Evolutionary conservation across 306 rosid species (phyloP).

Genomic region (Cucurbita moschata): DNA sequence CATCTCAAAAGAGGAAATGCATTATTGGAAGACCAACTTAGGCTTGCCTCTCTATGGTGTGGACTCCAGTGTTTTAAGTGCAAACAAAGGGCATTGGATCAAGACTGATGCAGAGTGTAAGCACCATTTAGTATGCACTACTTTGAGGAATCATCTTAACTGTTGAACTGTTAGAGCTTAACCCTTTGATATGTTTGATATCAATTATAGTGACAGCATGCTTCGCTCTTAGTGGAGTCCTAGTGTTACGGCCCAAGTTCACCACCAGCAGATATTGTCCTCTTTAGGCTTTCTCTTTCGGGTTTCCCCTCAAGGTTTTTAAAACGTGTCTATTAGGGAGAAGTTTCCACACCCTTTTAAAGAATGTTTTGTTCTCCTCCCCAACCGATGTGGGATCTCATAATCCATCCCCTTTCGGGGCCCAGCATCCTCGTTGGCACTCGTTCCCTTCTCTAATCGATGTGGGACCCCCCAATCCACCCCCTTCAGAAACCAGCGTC

Average conservation of each 20-base stretch:
- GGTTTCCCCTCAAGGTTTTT: too few species aligned
- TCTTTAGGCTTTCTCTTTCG: too few species aligned
- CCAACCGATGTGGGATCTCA: too few species aligned
- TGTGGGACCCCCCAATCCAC: too few species aligned
- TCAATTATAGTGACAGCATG: neutral
- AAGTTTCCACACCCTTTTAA: too few species aligned
- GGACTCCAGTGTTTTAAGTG: conserved; percentile 23
- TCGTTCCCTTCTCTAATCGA: too few species aligned
- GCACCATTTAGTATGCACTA: conserved; percentile 16
- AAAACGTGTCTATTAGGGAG: too few species aligned
- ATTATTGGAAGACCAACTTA: conserved; percentile 19
- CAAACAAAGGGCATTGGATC: conserved; percentile 76
- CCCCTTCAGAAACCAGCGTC: too few species aligned
- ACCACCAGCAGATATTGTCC: too few species aligned
- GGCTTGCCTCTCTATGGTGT: conserved; percentile 25
- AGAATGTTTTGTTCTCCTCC: too few species aligned
- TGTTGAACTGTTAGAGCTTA: neutral
- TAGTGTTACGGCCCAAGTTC: neutral
- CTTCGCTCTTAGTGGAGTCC: neutral
- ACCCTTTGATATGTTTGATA: neutral
- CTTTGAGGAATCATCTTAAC: neutral
- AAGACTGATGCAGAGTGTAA: conserved; percentile 87
- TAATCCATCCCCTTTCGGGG: too few species aligned
- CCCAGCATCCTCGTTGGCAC: too few species aligned
- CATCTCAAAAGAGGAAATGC: conserved; percentile 21